phyloP scores from a whole-genome alignment of 331 rosid genomes.

The Phaseolus coccineus region DNA sequence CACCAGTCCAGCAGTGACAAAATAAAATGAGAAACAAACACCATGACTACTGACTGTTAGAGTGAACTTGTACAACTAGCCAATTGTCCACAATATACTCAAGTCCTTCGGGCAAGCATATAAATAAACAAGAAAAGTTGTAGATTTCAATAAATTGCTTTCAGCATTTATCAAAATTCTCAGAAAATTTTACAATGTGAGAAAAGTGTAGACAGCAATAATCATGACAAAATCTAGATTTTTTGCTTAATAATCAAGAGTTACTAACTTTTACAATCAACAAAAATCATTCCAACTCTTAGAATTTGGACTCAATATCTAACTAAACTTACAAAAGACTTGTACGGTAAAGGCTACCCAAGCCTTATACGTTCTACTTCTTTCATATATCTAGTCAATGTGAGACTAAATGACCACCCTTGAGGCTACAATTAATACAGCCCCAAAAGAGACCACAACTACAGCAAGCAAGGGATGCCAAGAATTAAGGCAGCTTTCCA shows the following conservation, averaged over 20 bases:
- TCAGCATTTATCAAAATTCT: constrained; percentile 28
- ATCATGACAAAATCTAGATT: background rate
- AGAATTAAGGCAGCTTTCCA: too few species aligned
- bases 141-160: constrained; percentile 2
- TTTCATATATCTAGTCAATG: too few species aligned
- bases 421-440: too few species aligned
- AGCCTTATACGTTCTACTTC: too few species aligned
- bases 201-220: background rate
- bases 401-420: too few species aligned
- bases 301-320: too few species aligned
- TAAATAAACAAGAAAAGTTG: constrained; percentile 1
- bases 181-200: background rate
- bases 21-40: constrained; percentile 10
- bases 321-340: too few species aligned
- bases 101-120: constrained; percentile 5
- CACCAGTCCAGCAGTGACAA: constrained; percentile 10
- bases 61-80: constrained; percentile 30
- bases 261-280: background rate
- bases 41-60: background rate
- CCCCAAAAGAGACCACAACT: too few species aligned
- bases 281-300: background rate
- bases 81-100: constrained; percentile 18
- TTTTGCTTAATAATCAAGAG: constrained; percentile 7
- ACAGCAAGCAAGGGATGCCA: too few species aligned
- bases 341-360: too few species aligned